phyloP scores from a whole-genome alignment of 345 rosid species.

The Microcos paniculata region DNA sequence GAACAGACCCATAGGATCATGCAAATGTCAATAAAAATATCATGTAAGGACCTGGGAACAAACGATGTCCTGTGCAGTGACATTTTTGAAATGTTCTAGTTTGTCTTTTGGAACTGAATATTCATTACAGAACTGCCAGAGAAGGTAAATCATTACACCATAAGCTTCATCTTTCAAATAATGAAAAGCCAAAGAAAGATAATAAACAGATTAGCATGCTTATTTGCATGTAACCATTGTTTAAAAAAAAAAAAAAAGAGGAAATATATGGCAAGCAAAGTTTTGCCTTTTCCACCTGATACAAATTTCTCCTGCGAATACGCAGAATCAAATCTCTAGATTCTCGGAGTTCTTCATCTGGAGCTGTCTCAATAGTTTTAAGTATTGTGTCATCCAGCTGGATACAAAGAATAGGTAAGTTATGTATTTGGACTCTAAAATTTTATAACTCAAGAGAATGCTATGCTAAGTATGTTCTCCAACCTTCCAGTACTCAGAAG shows the following conservation, averaged over 20 bases:
- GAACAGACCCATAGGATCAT: neutral
- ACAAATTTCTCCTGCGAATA: slow-evolving; percentile 80
- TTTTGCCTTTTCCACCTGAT: slow-evolving; percentile 52
- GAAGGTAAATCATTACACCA: neutral
- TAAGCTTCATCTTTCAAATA: neutral
- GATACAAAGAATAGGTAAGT: slow-evolving; percentile 23
- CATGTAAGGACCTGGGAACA: slow-evolving; percentile 72
- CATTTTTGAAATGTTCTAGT: slow-evolving; percentile 72
- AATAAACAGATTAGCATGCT: neutral
- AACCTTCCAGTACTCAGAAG: slow-evolving; percentile 93
- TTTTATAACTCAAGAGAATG: neutral
- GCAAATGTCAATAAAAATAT: neutral
- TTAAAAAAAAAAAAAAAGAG: neutral
- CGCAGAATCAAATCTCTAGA: slow-evolving; percentile 77
- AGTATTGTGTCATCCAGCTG: slow-evolving; percentile 91
- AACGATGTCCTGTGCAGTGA: slow-evolving; percentile 82
- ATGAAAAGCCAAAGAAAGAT: neutral
- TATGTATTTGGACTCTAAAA: slow-evolving; percentile 1
- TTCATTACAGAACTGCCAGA: slow-evolving; percentile 89
- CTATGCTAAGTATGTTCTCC: slow-evolving; percentile 17
- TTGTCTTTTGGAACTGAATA: slow-evolving; percentile 89
- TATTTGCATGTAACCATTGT: neutral
- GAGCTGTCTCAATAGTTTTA: slow-evolving; percentile 80
- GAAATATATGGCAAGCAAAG: slow-evolving; percentile 6
- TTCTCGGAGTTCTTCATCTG: slow-evolving; percentile 68